Base-by-base conservation (phyloP, 2,329 filamentous ascomycete species). In the Phaeoacremonium minimum region DNA sequence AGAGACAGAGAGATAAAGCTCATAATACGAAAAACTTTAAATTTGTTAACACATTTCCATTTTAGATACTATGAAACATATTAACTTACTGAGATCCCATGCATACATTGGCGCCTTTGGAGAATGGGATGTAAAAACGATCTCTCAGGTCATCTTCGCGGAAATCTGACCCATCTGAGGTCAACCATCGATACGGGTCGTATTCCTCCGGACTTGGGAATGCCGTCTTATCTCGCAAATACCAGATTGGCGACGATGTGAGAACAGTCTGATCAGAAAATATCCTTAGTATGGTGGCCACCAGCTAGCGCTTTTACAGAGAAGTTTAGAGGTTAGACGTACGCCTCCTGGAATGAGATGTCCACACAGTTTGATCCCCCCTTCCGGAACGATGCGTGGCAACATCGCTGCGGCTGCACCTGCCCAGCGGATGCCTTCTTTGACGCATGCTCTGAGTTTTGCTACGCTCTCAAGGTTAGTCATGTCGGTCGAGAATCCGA, bases 221-320 rank as follows among this genome's bases (percentile, higher is more conserved):
- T 1, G 48, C 52, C 15, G 30, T 38, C 30, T 52, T 45, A 18
- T 56, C 50, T 14, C 46, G 46, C 2, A 55, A 40, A 16, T 56
- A 56, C 52, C 51, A 56, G 13, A 53, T 51, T 6, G 51, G 53
- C 0, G 50, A 55, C 3, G 50, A 55, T 5, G 47, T 53, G 9
- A 56, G 36, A 2, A 52, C 38, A 12, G 49, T 55, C 47, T 53
- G 9, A 11, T 7, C 0, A 8, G 13, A 15, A 28, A 16, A 12
- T 5, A 18, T 14, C n/a, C n/a, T n/a, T n/a, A n/a, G n/a, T n/a
- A n/a, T n/a, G n/a, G n/a, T n/a, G n/a, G n/a, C n/a, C n/a, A n/a
- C n/a, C n/a, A n/a, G n/a, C n/a, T n/a, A n/a, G n/a, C n/a, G n/a
- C n/a, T n/a, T n/a, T n/a, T n/a, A n/a, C n/a, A n/a, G n/a, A 5